Conservation (phyloP, 2,329 filamentous ascomycete genomes). For the Arthrobotrys entomopaga region DNA sequence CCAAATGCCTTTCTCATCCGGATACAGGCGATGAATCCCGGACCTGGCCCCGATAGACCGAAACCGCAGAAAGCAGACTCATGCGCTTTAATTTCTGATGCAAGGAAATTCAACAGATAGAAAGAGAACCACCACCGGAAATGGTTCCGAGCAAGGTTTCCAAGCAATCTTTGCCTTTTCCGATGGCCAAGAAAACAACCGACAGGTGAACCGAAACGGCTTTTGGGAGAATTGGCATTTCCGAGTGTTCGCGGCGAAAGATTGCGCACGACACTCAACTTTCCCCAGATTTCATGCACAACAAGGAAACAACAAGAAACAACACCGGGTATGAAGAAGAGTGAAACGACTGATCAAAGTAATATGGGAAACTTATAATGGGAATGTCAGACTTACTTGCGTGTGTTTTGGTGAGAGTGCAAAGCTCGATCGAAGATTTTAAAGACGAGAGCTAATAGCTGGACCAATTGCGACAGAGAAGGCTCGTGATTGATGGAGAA, state of each 20-base stretch:
- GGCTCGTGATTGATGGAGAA: conserved; percentile 13
- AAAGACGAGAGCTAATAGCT: conserved; percentile 20
- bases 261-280: conserved; percentile 7
- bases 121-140: too few species aligned
- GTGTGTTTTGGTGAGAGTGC: conserved; percentile 16
- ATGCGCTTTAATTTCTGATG: too few species aligned
- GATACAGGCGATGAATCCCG: too few species aligned
- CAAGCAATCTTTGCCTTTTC: neutral
- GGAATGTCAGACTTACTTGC: conserved; percentile 22
- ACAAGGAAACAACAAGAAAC: conserved; percentile 18
- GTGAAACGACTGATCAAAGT: neutral
- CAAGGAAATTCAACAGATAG: too few species aligned
- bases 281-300: conserved; percentile 36
- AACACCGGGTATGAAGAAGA: conserved; percentile 5
- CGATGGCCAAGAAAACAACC: neutral
- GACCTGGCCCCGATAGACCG: too few species aligned
- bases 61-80: too few species aligned
- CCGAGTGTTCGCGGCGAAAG: neutral
- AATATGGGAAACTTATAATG: neutral
- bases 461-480: conserved; percentile 15
- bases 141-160: too few species aligned
- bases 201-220: neutral
- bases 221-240: neutral
- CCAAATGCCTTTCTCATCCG: too few species aligned
- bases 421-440: conserved; percentile 34